Percentiles rank a stretch among this genome's conserved stretches.
phyloP scores from a whole-genome alignment of 495 filamentous ascomycete species.

The Daldinia vernicosa region DNA sequence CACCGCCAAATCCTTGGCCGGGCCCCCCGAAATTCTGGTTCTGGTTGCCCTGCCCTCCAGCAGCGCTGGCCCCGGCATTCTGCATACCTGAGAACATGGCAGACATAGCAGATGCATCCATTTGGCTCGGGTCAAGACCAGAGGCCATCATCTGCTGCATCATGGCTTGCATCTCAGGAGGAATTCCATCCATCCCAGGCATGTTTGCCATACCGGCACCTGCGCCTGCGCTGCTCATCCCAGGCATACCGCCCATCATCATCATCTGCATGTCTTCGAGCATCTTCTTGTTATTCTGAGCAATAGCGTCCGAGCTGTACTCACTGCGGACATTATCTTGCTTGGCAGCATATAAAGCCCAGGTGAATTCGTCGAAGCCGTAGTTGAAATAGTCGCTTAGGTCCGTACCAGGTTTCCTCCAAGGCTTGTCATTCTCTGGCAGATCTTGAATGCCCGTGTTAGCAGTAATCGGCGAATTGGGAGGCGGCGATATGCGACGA shows the following conservation, averaged over 20 bases:
- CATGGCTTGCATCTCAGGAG: slow-evolving; percentile 84
- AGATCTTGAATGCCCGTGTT: slow-evolving; percentile 63
- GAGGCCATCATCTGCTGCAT: slow-evolving; percentile 81
- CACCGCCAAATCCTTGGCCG: slow-evolving; percentile 58
- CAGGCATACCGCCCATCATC: slow-evolving; percentile 79
- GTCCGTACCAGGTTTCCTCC: slow-evolving; percentile 95
- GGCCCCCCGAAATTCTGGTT: slow-evolving; percentile 55
- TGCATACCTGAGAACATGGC: slow-evolving; percentile 63
- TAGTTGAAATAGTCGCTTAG: slow-evolving; percentile 99
- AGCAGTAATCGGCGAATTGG: slow-evolving; percentile 14
- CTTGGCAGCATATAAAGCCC: slow-evolving; percentile 92
- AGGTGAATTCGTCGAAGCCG: slow-evolving; percentile 99
- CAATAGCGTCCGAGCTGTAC: slow-evolving; percentile 63
- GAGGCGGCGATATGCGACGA: slow-evolving; percentile 23
- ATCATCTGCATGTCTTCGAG: slow-evolving; percentile 90
- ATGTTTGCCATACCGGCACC: slow-evolving; percentile 69
- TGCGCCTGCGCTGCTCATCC: slow-evolving; percentile 54
- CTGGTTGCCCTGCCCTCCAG: slow-evolving; percentile 54
- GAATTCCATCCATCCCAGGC: slow-evolving; percentile 75
- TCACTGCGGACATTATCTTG: slow-evolving; percentile 80
- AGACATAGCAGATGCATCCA: slow-evolving; percentile 67
- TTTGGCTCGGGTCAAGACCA: slow-evolving; percentile 82
- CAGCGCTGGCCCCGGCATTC: slow-evolving; percentile 48
- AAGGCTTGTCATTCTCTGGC: slow-evolving; percentile 86
- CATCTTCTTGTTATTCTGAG: slow-evolving; percentile 81